Evolutionary conservation across 208 protist genomes (phyloP).

Genomic region (Vickermania ingenoplastis): DNA sequence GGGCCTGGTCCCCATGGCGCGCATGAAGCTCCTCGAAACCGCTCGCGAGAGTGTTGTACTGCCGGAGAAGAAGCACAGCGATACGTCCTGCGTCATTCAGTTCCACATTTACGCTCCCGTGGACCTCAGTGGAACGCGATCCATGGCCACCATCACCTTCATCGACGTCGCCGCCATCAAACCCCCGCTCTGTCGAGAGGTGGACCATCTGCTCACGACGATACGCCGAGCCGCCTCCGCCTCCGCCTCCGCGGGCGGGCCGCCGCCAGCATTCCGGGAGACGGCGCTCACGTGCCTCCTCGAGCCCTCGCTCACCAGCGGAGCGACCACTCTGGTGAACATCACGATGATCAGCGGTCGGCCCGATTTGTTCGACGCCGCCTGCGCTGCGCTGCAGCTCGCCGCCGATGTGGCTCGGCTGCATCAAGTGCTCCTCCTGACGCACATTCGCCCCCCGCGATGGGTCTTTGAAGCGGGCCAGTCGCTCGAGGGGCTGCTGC

Average conservation of each 20-base stretch:
- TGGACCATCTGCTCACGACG: conserved; percentile 60
- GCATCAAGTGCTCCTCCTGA: conserved; percentile 73
- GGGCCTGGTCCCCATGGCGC: conserved; percentile 47
- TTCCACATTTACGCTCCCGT: conserved; percentile 82
- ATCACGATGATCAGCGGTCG: conserved; percentile 77
- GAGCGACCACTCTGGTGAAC: conserved; percentile 72
- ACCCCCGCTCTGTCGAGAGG: conserved; percentile 45
- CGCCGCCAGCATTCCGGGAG: conserved; percentile 48
- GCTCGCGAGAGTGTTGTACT: conserved; percentile 43
- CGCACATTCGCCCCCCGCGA: conserved; percentile 64
- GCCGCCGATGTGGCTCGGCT: conserved; percentile 46
- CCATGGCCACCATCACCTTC: conserved; percentile 84
- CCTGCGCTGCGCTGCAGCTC: conserved; percentile 57
- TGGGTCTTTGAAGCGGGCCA: conserved; percentile 75
- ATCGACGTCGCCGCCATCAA: conserved; percentile 72
- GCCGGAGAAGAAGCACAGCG: conserved; percentile 53
- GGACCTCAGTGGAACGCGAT: conserved; percentile 45
- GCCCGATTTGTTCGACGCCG: conserved; percentile 45
- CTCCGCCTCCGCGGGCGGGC: conserved; percentile 30
- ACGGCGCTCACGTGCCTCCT: conserved; percentile 66
- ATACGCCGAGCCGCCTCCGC: conserved; percentile 51
- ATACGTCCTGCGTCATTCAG: conserved; percentile 76
- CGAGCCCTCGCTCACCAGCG: conserved; percentile 61
- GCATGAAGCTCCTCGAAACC: conserved; percentile 58
- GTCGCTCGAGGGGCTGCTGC: conserved; percentile 42